phyloP scores from a whole-genome alignment of 1,139 yeast genomes.

The Geotrichum macrosporum region DNA sequence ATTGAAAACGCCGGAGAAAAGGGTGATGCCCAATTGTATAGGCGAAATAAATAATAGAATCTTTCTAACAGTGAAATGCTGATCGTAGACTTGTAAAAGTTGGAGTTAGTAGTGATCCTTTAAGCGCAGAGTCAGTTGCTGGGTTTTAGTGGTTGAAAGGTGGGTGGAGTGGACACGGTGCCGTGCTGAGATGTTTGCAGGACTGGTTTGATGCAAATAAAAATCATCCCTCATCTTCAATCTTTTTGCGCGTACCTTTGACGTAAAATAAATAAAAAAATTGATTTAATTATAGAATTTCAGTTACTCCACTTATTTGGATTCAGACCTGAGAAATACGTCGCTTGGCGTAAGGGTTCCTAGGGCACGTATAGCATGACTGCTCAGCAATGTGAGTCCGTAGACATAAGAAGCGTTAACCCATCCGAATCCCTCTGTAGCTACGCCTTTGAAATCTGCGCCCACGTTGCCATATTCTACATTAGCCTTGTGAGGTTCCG shows the following conservation, averaged over 20 bases:
- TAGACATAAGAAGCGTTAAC: constrained; percentile 81
- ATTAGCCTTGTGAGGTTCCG: constrained; percentile 85
- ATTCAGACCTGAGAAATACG: constrained; percentile 47
- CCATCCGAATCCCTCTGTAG: constrained; percentile 95
- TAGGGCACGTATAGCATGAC: constrained; percentile 68
- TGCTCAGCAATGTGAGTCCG: constrained; percentile 66
- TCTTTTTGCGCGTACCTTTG: background rate
- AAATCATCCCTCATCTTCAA: no score
- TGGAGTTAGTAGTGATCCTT: no score
- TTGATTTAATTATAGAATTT: background rate
- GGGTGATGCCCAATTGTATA: background rate
- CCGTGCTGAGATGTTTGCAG: constrained; percentile 14
- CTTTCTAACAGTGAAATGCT: background rate
- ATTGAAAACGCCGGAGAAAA: background rate
- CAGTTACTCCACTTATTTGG: no score
- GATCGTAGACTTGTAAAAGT: background rate
- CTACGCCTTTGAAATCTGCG: constrained; percentile 84
- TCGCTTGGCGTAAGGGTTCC: constrained; percentile 81
- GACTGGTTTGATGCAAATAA: constrained; percentile 8
- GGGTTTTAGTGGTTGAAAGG: constrained; percentile 4
- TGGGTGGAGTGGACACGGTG: background rate
- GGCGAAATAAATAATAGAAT: background rate
- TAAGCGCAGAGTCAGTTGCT: no score
- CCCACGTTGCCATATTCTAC: constrained; percentile 99
- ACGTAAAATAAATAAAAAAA: background rate